Conservation (phyloP, 2,329 filamentous ascomycete species). For the Stemphylium beticola region DNA sequence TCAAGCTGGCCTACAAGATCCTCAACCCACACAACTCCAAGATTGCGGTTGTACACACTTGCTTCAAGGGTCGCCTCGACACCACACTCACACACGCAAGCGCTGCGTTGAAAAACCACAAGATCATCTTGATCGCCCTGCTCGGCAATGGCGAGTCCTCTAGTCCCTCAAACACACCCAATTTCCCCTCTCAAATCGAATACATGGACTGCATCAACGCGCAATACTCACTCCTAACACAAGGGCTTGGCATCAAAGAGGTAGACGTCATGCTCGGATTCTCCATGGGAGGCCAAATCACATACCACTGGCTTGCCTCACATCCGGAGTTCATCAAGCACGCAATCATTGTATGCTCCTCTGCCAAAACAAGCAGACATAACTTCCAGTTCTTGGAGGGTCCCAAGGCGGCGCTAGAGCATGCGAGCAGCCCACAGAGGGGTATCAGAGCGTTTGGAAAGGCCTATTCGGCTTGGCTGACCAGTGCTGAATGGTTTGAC, state of each 20-base stretch:
- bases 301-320: conserved; percentile 60
- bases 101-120: conserved; percentile 54
- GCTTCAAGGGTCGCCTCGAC: conserved; percentile 60
- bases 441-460: conserved; percentile 47
- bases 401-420: conserved; percentile 57
- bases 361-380: conserved; percentile 58
- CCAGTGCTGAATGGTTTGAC: conserved; percentile 52
- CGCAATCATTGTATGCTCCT: conserved; percentile 59
- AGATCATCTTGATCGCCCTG: conserved; percentile 59
- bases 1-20: conserved; percentile 31
- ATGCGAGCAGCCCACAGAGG: conserved; percentile 47
- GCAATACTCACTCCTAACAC: conserved; percentile 53
- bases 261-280: conserved; percentile 60
- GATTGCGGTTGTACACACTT: conserved; percentile 58
- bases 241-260: conserved; percentile 52
- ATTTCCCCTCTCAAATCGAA: conserved; percentile 54
- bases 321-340: conserved; percentile 54
- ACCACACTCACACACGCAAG: conserved; percentile 57
- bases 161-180: conserved; percentile 57
- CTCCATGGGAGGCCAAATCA: conserved; percentile 63
- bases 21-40: conserved; percentile 32
- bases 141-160: conserved; percentile 62
- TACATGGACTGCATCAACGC: conserved; percentile 61
- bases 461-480: conserved; percentile 51
- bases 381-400: conserved; percentile 64